Conservation (phyloP, 257 asterid species). For the Petunia secreta region DNA sequence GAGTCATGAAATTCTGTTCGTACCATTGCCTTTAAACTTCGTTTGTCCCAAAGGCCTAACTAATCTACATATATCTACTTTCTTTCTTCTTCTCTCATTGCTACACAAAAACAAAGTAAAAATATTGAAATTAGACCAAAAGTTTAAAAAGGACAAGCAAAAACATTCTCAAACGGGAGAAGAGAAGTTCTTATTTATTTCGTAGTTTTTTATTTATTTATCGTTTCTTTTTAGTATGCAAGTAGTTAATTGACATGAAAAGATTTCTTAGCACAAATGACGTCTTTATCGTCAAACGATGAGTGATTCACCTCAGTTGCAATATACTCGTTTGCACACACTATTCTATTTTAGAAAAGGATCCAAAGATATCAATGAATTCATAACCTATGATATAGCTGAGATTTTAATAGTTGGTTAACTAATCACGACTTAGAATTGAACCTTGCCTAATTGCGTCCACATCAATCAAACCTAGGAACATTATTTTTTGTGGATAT, state of each 20-base stretch:
- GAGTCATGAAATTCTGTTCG: neutral
- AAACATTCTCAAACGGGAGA: too few species aligned
- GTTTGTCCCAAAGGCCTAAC: too few species aligned
- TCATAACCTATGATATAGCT: neutral
- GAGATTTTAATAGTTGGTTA: constrained; percentile 12
- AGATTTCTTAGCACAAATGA: neutral
- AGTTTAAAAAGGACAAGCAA: too few species aligned
- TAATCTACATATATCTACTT: neutral
- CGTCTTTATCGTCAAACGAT: neutral
- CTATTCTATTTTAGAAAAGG: neutral
- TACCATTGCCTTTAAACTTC: too few species aligned
- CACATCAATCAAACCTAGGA: neutral
- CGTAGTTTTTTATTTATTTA: too few species aligned
- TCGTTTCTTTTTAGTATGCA: too few species aligned
- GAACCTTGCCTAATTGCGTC: constrained; percentile 1
- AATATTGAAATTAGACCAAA: too few species aligned
- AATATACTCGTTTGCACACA: neutral
- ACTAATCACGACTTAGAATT: neutral
- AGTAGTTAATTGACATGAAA: too few species aligned
- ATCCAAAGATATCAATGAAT: neutral
- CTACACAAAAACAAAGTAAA: neutral
- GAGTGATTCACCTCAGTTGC: neutral
- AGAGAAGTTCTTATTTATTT: too few species aligned
- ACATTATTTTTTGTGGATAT: too few species aligned
- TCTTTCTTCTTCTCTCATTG: neutral